phyloP scores from a whole-genome alignment of 2,329 filamentous ascomycete genomes.

The Microcyclospora pomicola region DNA sequence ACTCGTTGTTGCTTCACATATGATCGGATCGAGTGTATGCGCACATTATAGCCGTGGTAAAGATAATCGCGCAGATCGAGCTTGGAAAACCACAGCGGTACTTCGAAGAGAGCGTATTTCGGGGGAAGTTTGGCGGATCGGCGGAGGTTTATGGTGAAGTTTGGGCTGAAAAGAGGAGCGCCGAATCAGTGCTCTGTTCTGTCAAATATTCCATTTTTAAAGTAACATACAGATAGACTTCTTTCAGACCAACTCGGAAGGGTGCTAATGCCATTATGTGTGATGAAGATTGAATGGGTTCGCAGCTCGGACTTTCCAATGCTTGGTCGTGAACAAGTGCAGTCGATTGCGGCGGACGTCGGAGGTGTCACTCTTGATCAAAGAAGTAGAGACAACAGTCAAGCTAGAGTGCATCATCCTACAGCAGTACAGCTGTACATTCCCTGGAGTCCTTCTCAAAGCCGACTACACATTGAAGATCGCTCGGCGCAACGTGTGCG shows the following conservation, averaged over 20 bases:
- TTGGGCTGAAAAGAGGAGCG: conserved; percentile 45
- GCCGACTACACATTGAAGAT: no score
- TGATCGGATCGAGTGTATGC: conserved; percentile 59
- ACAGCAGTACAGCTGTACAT: no score
- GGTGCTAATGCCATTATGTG: conserved; percentile 5
- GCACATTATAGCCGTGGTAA: conserved; percentile 68
- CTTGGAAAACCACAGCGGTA: conserved; percentile 87
- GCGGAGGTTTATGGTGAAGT: conserved; percentile 67
- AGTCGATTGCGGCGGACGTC: no score
- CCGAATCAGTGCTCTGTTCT: conserved; percentile 1
- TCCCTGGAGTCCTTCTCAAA: no score
- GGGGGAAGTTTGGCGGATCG: conserved; percentile 59
- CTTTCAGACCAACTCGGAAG: conserved; percentile 22
- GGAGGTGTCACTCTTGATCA: no score
- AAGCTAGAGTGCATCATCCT: no score
- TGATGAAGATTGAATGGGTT: no score
- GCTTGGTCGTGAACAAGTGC: no score
- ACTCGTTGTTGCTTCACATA: conserved; percentile 60
- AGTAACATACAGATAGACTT: conserved; percentile 23
- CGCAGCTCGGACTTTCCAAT: no score
- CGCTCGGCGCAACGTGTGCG: no score
- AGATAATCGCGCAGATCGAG: conserved; percentile 94
- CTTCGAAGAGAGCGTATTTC: conserved; percentile 76
- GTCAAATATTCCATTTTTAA: background rate
- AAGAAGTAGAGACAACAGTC: no score